phyloP scores from a whole-genome alignment of 495 filamentous ascomycete species.

The Aspergillus taichungensis region DNA sequence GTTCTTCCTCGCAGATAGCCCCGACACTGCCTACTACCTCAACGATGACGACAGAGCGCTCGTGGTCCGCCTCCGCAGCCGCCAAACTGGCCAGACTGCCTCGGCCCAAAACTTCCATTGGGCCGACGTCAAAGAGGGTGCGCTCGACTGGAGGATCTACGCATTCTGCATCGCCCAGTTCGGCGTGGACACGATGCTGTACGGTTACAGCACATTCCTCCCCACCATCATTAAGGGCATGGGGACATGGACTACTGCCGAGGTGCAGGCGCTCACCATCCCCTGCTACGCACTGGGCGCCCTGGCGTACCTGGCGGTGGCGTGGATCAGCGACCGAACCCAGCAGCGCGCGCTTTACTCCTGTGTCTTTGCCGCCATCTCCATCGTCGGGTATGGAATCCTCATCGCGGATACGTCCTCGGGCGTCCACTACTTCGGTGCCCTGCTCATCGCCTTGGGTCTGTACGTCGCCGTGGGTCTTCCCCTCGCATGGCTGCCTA shows the following conservation, averaged over 20 bases:
- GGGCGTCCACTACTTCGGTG: slow-evolving; percentile 64
- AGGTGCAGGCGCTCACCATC: slow-evolving; percentile 69
- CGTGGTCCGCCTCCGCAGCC: slow-evolving; percentile 32
- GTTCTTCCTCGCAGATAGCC: slow-evolving; percentile 57
- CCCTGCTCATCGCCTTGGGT: slow-evolving; percentile 61
- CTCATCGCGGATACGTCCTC: slow-evolving; percentile 49
- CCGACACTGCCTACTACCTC: slow-evolving; percentile 54
- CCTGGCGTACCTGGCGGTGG: slow-evolving; percentile 52
- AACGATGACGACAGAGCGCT: slow-evolving; percentile 49
- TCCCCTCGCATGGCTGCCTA: slow-evolving; percentile 59
- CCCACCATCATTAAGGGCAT: slow-evolving; percentile 69
- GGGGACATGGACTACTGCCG: slow-evolving; percentile 49
- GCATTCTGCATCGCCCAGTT: slow-evolving; percentile 59
- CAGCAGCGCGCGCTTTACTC: slow-evolving; percentile 55
- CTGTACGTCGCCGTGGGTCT: slow-evolving; percentile 62
- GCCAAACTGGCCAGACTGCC: slow-evolving; percentile 49
- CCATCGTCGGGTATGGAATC: slow-evolving; percentile 60
- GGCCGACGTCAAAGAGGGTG: slow-evolving; percentile 40
- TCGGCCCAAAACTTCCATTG: slow-evolving; percentile 53
- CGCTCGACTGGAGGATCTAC: slow-evolving; percentile 60
- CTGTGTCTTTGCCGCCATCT: slow-evolving; percentile 46
- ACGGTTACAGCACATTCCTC: slow-evolving; percentile 68
- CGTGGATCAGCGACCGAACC: slow-evolving; percentile 50
- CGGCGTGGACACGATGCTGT: slow-evolving; percentile 63
- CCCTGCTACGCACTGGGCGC: slow-evolving; percentile 67